Evolutionary conservation across 2,329 filamentous ascomycete species (phyloP), one percentile per base, ranked within the genome.

Genomic region (Fusarium sp.): DNA sequence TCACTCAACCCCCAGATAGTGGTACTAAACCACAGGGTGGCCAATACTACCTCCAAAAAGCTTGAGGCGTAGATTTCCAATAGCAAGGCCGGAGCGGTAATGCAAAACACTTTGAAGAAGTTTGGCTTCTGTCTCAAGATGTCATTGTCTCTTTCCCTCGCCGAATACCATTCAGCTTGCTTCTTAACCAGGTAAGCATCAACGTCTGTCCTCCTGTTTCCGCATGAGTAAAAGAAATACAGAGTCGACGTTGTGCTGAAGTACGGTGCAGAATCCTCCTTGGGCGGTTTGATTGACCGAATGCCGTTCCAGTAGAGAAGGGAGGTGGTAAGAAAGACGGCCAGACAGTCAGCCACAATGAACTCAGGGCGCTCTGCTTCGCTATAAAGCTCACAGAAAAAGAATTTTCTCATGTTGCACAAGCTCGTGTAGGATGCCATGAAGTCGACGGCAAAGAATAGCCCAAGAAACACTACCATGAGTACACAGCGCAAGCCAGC

Each of bases 221-320:
- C 34, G 34, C 34, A 35, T 35, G 34, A 35, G 34, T 35, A 35
- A 35, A 35, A 35, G n/a, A 20, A n/a, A 18, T 40, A 40, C 9
- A 40, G 37, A 40, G 37, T 40, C 18, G 37, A 40, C 16, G 37
- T 40, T 18, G 37, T 40, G 16, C 37, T 18, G 9, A 40, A 40
- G 37, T 40, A 9, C 2, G 37, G 18, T 10, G 14, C 34, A 35
- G 13, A 40, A n/a, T 40, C 37, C 37, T 10, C 18, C 34, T 14
- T 35, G 8, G 7, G 18, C 24, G 69, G 16, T 37, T 38, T 62
- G 47, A 65, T 72, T n/a, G 64, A 60, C 31, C 65, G 60, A 16
- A 72, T 63, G 7, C 45, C 65, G 16, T 72, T 72, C 70, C 70
- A 72, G 13, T 72, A 72, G 31, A 72, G 27, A 50, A 66, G 66